phyloP scores from a whole-genome alignment of 257 asterid genomes.

The Solanum sejunctum region DNA sequence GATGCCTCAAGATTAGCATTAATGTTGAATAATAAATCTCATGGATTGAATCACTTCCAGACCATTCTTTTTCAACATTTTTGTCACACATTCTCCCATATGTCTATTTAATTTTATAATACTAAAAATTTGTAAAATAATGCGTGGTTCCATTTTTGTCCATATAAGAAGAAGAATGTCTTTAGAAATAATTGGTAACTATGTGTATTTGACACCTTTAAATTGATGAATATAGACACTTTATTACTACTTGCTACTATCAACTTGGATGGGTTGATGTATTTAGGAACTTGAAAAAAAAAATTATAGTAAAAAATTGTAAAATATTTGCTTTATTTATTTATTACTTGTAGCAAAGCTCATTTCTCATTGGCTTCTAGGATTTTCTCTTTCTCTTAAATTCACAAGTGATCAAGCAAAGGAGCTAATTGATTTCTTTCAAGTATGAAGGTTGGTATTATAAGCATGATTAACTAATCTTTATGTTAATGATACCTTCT shows the following conservation, averaged over 20 bases:
- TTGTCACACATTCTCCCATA: slow-evolving; percentile 13
- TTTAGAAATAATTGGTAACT: background rate
- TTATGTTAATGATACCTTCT: no score
- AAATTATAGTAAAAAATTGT: background rate
- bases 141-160: background rate
- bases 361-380: slow-evolving; percentile 53
- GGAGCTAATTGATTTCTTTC: background rate
- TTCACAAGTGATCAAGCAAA: background rate
- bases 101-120: background rate
- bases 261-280: background rate
- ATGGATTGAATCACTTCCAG: slow-evolving; percentile 38
- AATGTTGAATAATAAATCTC: slow-evolving; percentile 3
- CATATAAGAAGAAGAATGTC: background rate
- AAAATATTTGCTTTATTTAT: background rate
- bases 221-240: background rate
- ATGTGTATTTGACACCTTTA: no score
- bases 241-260: background rate
- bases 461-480: background rate
- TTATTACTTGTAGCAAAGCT: slow-evolving; percentile 22
- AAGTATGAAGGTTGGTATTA: slow-evolving; percentile 39
- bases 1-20: slow-evolving; percentile 14
- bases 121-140: background rate
- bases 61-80: slow-evolving; percentile 3
- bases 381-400: slow-evolving; percentile 27
- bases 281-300: slow-evolving; percentile 28